Conservation (phyloP, 169 alveolate genomes). For the Plasmodium ovale region DNA sequence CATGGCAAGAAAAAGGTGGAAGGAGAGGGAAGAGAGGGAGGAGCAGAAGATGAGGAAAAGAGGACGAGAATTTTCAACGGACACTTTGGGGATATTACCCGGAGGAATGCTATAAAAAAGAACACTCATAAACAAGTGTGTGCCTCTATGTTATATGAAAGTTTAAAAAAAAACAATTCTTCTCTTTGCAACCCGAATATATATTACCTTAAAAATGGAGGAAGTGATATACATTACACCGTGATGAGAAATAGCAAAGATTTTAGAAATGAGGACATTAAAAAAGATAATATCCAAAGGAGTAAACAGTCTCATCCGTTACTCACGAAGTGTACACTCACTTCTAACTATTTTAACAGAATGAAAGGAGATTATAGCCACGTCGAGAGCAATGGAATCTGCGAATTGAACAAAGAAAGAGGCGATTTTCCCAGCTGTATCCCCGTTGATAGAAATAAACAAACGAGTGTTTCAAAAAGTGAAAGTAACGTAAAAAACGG, state of each 20-base stretch:
- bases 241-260: not conserved
- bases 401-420: not conserved
- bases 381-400: not conserved
- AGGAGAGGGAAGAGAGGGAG: not conserved
- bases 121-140: not conserved
- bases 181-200: not conserved
- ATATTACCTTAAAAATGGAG: not conserved
- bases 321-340: not conserved
- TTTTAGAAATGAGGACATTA: constrained; percentile 11
- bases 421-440: not conserved
- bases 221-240: not conserved
- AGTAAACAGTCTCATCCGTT: not conserved
- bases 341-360: not conserved
- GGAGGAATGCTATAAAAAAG: not conserved
- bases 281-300: not conserved
- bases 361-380: not conserved
- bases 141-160: not conserved
- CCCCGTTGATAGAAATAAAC: not conserved
- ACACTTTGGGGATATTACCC: not conserved
- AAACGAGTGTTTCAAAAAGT: constrained; percentile 3
- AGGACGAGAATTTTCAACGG: not conserved
- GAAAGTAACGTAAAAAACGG: constrained; percentile 2
- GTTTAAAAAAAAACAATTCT: not conserved
- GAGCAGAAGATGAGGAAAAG: not conserved
- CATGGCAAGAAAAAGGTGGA: not conserved